A percentile compares a stretch with the other conserved stretches of the same genome.
These are phyloP conservation scores for Phytopythium ostracodes DNA, from an alignment of 352 stramenopile genomes.

Conservation along the genomic window DNA sequence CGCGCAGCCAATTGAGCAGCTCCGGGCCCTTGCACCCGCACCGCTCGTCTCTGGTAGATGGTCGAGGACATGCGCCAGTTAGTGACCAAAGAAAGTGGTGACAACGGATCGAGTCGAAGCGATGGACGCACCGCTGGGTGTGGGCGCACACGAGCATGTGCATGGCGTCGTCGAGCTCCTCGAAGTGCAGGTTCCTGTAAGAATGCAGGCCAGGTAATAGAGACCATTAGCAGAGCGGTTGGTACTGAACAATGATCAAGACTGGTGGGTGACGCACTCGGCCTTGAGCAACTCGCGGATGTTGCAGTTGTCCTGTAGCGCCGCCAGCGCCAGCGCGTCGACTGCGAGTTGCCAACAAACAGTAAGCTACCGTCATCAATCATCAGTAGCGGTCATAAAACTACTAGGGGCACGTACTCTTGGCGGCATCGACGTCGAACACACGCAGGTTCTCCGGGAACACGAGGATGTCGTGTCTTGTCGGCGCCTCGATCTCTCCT, in stretches of 20 bases:
- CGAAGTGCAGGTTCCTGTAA: constrained; percentile 34
- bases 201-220: not conserved
- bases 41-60: constrained; percentile 43
- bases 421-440: constrained; percentile 31
- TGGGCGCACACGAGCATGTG: constrained; percentile 76
- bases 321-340: constrained; percentile 24
- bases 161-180: constrained; percentile 28
- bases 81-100: not conserved
- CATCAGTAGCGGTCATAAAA: not conserved
- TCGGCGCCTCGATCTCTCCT: constrained; percentile 8
- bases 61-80: not conserved
- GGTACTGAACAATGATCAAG: not conserved
- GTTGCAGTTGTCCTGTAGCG: constrained; percentile 27
- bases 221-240: not conserved
- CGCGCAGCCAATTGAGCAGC: constrained; percentile 57
- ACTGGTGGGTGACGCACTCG: constrained; percentile 18
- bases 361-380: not conserved
- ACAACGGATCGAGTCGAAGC: not conserved
- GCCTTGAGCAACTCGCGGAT: constrained; percentile 25
- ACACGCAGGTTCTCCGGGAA: constrained; percentile 67
- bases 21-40: constrained; percentile 71
- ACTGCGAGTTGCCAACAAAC: constrained; percentile 18
- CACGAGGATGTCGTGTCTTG: constrained; percentile 56
- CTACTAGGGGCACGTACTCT: constrained; percentile 28
- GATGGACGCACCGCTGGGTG: constrained; percentile 25